Evolutionary conservation across 805 yeast species (phyloP), one percentile per base, ranked within the genome.

Genomic region (Metschnikowia lochheadii): DNA sequence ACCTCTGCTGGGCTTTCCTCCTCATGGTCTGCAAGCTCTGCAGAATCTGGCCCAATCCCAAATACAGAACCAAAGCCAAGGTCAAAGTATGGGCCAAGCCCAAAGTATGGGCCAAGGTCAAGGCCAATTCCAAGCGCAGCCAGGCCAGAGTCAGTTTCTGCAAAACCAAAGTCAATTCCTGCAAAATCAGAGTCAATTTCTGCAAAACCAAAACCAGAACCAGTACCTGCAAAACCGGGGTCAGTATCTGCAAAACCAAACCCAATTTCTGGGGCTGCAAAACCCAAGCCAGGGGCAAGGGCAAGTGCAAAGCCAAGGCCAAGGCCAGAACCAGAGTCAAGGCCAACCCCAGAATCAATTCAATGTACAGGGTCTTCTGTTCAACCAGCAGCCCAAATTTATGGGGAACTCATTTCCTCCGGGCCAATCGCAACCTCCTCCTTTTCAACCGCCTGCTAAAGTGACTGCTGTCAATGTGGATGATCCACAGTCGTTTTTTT

Each of bases 401-500:
- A 59, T 44, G 59, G 43, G 32, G 2, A 57, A 20, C 53, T 55
- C 37, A 44, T 57, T 23, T 61, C 58, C 39, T 18, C 34, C 32
- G n/a, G 43, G 43, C 33, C 67, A 56, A 38, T 61, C 56, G 11
- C 64, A 62, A 10, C 63, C 58, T 34, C 56, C 57, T 29, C 49
- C 52, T 43, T 56, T 66, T 67, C 44, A 21, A 41, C 36, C 57
- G 18, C 40, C 40, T 14, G 32, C 49, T 13, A 52, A 83, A 74
- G 55, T 63, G 61, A 44, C 35, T 40, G 39, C 66, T 62, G 26
- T 59, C 61, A 49, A 62, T 64, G 54, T 66, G 55, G 77, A 73
- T 6, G 70, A 66, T 48, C 74, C 77, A 17, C 67, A 62, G 41
- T 70, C 84, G 3, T 58, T 75, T 7, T 77, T 78, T 59, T 89